Conservation (phyloP, 176 grass and related monocot genomes). For the Zea luxurians region DNA sequence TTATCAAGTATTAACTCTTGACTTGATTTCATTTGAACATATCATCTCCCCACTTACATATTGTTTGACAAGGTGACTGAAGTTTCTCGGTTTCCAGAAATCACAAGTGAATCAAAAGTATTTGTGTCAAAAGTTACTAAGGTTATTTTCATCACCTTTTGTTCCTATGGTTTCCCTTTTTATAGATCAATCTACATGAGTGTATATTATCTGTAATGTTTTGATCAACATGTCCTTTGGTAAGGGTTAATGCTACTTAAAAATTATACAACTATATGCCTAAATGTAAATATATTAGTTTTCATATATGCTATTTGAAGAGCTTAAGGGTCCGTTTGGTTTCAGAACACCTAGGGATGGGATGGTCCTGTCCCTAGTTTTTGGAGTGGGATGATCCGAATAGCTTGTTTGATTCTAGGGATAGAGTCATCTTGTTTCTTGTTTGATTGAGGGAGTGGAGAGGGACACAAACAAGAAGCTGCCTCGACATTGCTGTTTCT, state of each 20-base stretch:
- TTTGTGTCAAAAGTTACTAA: conserved; percentile 70
- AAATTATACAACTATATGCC: neutral
- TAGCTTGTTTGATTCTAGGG: neutral
- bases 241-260: neutral
- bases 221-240: conserved; percentile 3
- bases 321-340: neutral
- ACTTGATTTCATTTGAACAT: conserved; percentile 47
- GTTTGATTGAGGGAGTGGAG: neutral
- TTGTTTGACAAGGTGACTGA: conserved; percentile 83
- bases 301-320: conserved; percentile 12
- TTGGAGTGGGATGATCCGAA: neutral
- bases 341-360: neutral
- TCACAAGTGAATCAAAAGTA: conserved; percentile 67
- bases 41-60: conserved; percentile 90
- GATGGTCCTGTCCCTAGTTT: neutral
- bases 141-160: conserved; percentile 48
- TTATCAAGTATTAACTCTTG: neutral
- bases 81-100: conserved; percentile 80
- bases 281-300: conserved; percentile 3
- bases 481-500: neutral
- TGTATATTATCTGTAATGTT: neutral
- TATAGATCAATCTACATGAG: conserved; percentile 10
- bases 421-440: neutral
- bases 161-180: conserved; percentile 20
- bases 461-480: neutral